Base-by-base conservation (phyloP, 129 eudicot species). In the Flaveria bidentis region DNA sequence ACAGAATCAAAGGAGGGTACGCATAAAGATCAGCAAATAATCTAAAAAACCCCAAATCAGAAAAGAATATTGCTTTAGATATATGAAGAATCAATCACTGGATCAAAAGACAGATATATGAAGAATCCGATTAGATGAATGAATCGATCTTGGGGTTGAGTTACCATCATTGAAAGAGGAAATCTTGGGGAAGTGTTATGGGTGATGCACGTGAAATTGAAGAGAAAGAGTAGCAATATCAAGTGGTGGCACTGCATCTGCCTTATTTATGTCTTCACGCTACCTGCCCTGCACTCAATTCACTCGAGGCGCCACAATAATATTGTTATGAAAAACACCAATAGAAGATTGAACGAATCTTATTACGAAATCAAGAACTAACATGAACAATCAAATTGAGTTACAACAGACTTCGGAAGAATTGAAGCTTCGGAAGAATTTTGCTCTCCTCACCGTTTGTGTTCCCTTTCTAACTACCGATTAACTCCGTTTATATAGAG, bases 211-310 rank as follows among this genome's bases (percentile, higher is more conserved):
- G 83, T 79, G 83, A 79, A 50, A 23, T 70, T 58, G 36, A 69
- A 61, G 26, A 36, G 6, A 13, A 63, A 67, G 69, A 68, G 52
- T 12, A 39, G 22, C n/a, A 57, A 69, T n/a, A 26, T 15, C 50
- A 56, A 50, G 78, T 72, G 77, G 76, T 78, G 71, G 76, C 61
- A 71, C 56, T 71, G 75, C 30, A 33, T 30, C 25, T 55, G 71
- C 66, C 60, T n/a, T 17, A 79, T 51, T 80, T 80, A 80, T 64
- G 60, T 73, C 78, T 52, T 64, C 83, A 80, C 83, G 83, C 78
- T 80, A 73, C 53, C 83, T 79, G 47, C 77, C 76, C 20, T 56
- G 76, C 67, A 67, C 56, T 69, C 62, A 4, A 69, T 63, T 33
- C 65, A 50, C 9, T 8, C 49, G 12, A 49, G 66, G 53, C 72